Conservation (phyloP, 371 early-diverging fungal genomes). For the Mucor saturninus region DNA sequence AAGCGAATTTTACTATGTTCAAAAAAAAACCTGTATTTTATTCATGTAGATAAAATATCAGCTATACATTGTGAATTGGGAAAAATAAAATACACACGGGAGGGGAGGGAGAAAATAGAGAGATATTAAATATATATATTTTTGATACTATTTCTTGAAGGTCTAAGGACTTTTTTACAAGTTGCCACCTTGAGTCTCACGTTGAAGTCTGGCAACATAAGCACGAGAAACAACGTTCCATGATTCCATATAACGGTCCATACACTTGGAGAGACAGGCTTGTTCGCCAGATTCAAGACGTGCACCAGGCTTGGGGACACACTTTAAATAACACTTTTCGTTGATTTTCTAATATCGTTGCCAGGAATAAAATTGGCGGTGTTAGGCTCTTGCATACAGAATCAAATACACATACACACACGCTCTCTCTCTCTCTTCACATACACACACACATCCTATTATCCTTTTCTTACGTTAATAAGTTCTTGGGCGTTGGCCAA, state of each 20-base stretch:
- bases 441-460: background rate
- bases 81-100: constrained; percentile 21
- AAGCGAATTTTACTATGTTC: background rate
- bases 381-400: background rate
- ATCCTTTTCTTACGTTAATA: constrained; percentile 62
- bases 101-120: constrained; percentile 3
- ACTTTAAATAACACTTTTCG: constrained; percentile 83
- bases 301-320: constrained; percentile 79
- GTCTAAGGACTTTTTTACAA: constrained; percentile 8
- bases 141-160: constrained; percentile 3
- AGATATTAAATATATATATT: constrained; percentile 1
- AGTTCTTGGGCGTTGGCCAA: constrained; percentile 90
- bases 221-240: constrained; percentile 86
- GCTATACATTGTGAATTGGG: constrained; percentile 21
- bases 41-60: background rate
- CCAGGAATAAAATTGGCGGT: background rate
- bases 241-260: constrained; percentile 88
- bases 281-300: constrained; percentile 73
- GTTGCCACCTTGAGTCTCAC: constrained; percentile 62
- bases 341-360: constrained; percentile 70
- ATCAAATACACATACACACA: background rate
- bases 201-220: constrained; percentile 73
- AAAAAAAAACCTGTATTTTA: constrained; percentile 12
- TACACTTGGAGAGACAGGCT: constrained; percentile 81
- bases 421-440: too few species aligned